Evolutionary conservation across 306 rosid species (phyloP).

Genomic region (Glycyrrhiza uralensis): DNA sequence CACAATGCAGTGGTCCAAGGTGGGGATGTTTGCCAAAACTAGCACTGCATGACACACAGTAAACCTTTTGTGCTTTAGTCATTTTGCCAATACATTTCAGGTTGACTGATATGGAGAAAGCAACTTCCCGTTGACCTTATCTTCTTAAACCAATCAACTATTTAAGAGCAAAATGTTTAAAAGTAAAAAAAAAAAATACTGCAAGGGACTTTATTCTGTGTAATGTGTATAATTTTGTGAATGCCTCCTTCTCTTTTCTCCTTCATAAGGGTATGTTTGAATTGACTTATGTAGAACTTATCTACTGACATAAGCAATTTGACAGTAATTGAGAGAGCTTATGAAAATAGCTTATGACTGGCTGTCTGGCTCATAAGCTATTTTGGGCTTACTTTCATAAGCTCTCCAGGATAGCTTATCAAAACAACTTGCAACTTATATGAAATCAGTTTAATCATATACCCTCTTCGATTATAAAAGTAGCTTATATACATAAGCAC

Average conservation of each 20-base stretch:
- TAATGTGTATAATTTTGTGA: neutral
- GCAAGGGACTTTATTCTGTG: neutral
- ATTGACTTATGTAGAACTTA: too few relatives aligned
- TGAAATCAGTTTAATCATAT: too few relatives aligned
- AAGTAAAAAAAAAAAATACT: neutral
- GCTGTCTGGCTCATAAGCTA: too few relatives aligned
- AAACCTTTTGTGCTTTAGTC: neutral
- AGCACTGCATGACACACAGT: constrained; percentile 16
- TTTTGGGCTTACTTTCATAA: too few relatives aligned
- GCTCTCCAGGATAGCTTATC: too few relatives aligned
- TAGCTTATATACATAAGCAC: too few relatives aligned
- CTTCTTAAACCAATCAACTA: neutral
- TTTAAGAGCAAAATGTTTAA: neutral
- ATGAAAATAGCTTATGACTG: too few relatives aligned
- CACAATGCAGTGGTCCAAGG: constrained; percentile 21
- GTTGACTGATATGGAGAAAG: constrained; percentile 2
- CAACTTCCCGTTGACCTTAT: neutral
- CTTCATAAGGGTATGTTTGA: too few relatives aligned
- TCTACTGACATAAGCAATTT: too few relatives aligned
- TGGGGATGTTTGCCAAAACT: constrained; percentile 28
- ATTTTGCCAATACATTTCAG: constrained; percentile 19
- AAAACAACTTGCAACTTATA: too few relatives aligned
- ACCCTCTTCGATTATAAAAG: too few relatives aligned
- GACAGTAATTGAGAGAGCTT: too few relatives aligned
- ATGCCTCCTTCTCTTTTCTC: neutral